Evolutionary conservation across 2,329 filamentous ascomycete genomes (phyloP), one percentile per base, ranked within the genome.

Genomic region (Colletotrichum abscissum): DNA sequence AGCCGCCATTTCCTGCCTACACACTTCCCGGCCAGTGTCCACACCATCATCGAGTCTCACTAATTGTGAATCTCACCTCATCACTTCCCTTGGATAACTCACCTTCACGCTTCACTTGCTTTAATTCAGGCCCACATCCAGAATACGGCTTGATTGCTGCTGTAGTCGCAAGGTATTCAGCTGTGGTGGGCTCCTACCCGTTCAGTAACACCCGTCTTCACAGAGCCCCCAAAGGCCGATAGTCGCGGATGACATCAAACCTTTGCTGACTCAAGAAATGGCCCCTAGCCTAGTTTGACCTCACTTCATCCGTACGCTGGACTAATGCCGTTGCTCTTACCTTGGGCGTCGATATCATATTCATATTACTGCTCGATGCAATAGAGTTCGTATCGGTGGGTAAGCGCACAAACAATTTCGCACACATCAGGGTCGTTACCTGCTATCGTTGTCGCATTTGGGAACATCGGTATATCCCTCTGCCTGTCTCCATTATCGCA

Each of bases 211-310:
- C 4, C 33, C 33, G 1, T 35, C 59, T 33, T 59, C 62, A 26
- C n/a, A 66, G 42, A 66, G 42, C 38, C 68, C 62, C 42, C 19
- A 42, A 55, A 59, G 35, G 26, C 28, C 26, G 35, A n/a, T 28
- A n/a, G 69, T 52, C 65, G 65, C 33, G 58, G 64, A 64, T 68
- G 59, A 72, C 69, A 69, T 72, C 65, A 64, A 72, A 69, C 42
- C 22, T 12, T 62, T 57, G 35, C 64, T 12, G 57, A 69, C 64
- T 49, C 56, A 14, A 68, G 28, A 35, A 62, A 68, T 22, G 42
- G 49, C 64, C 57, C 64, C 35, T 38, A 52, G 49, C 26, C 38
- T 33, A 24, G n/a, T 33, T 12, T 33, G 24, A 67, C 55, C 63
- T 67, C 24, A 46, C 63, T 56, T 71, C 33, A 46, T 54, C 30